Base-by-base conservation (phyloP, 148 eudicot genomes). In the Suaeda aralocaspica region DNA sequence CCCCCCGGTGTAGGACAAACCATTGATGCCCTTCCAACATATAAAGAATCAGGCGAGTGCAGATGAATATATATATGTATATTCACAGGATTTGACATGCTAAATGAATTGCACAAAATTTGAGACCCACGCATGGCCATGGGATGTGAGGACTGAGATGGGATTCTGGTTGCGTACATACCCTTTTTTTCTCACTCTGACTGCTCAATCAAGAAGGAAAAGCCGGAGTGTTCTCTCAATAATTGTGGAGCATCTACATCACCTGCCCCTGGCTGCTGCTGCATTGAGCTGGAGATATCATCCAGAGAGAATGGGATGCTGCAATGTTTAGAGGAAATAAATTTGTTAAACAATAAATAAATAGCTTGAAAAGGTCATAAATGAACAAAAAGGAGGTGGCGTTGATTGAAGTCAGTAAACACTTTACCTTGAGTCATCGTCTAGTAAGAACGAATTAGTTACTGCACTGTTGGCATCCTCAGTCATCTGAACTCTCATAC, bases 261-360 rank as follows among this genome's bases (percentile, higher is more conserved):
- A 10, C 82, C 85, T 46, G 92, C 74, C 31, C 86, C 93, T 31
- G 67, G 67, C 50, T 85, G 64, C 74, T 86, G 82, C 73, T 85
- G 84, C 89, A 84, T 82, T 12, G 99, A 82, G 77, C 92, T 89
- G 70, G 99, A 89, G 33, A 94, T 85, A 64, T 94, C 99, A 56
- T 94, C 99, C 80, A 91, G 86, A 33, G 96, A 84, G 83, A 94
- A 94, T 3, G 99, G 96, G 34, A 94, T 89, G 82, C 99, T 94
- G 89, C 83, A 87, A 65, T 56, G 50, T 29, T 67, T 62, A 50
- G 42, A 31, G 9, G 41, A 64, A n/a, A n/a, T 11, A 55, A 8
- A 63, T 42, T 28, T 42, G 44, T 53, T 22, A 25, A 9, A 26
- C 36, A 14, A 13, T 29, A 4, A 50, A 29, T 24, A 30, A 15